Conservation (phyloP, 495 filamentous ascomycete species). For the Penicillium daleae region DNA sequence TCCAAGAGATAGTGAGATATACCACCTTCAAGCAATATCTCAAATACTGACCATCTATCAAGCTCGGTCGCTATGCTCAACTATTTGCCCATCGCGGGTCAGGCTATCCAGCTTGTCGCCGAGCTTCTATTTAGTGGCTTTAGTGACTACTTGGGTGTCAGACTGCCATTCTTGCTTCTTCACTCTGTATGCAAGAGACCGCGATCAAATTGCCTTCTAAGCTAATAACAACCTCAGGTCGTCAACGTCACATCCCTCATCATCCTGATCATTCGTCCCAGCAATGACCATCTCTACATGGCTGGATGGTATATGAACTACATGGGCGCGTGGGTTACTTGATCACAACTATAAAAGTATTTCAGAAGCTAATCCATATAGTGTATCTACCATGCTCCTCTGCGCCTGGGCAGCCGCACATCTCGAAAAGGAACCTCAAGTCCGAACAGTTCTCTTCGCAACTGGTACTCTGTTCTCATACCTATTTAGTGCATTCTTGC, state of each 20-base stretch:
- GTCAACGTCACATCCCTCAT: neutral
- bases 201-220: neutral
- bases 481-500: neutral
- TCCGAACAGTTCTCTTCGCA: neutral
- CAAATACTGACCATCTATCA: neutral
- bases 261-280: neutral
- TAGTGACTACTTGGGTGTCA: neutral
- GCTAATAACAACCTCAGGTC: neutral
- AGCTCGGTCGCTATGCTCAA: conserved; percentile 2
- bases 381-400: neutral
- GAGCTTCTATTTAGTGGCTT: neutral
- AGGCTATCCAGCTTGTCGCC: neutral
- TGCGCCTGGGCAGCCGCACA: neutral
- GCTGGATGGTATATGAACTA: conserved; percentile 1
- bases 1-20: neutral
- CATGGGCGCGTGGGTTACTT: neutral
- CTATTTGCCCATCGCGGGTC: neutral
- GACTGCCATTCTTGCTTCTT: neutral
- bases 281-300: neutral
- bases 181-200: neutral
- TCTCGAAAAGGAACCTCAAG: neutral
- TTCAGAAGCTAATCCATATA: neutral
- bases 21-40: neutral
- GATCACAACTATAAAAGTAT: neutral
- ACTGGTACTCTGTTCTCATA: neutral